These are phyloP conservation scores for Elaeis oleifera DNA, from an alignment of 202 grass and related monocot species.

Conservation along the genomic window DNA sequence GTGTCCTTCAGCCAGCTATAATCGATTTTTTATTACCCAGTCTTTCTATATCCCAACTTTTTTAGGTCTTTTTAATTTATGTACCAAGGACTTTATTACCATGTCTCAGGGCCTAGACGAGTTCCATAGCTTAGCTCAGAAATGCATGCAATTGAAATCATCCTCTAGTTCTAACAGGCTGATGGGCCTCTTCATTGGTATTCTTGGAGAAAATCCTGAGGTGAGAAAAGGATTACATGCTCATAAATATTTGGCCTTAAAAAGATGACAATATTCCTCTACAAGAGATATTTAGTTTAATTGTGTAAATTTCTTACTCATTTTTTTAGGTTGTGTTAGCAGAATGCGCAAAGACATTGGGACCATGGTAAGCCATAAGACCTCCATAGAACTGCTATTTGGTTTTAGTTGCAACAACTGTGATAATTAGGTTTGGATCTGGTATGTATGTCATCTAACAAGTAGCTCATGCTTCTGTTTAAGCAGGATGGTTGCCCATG, in stretches of 20 bases:
- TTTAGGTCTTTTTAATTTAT: background rate
- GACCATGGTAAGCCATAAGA: constrained; percentile 69
- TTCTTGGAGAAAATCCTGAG: constrained; percentile 92
- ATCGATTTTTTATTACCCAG: too few relatives aligned
- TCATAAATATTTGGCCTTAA: too few relatives aligned
- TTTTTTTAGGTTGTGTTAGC: constrained; percentile 71
- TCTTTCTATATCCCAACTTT: too few relatives aligned
- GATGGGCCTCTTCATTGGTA: constrained; percentile 59
- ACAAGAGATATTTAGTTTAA: background rate
- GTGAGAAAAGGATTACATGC: constrained; percentile 25
- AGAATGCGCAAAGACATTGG: constrained; percentile 69
- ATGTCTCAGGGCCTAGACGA: constrained; percentile 84
- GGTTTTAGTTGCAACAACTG: background rate
- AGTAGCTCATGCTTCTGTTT: background rate
- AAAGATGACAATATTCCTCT: too few relatives aligned
- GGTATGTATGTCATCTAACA: background rate
- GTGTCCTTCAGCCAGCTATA: too few relatives aligned
- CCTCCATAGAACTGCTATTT: constrained; percentile 13
- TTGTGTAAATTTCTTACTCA: constrained; percentile 22
- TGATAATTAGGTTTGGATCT: too few relatives aligned
- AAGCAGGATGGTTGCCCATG: constrained; percentile 82
- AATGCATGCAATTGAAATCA: constrained; percentile 86
- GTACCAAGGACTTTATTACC: constrained; percentile 9
- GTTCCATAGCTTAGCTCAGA: constrained; percentile 69
- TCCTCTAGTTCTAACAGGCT: constrained; percentile 41